phyloP scores from a whole-genome alignment of 2,329 filamentous ascomycete genomes.

The Chalaropsis ovoidea region DNA sequence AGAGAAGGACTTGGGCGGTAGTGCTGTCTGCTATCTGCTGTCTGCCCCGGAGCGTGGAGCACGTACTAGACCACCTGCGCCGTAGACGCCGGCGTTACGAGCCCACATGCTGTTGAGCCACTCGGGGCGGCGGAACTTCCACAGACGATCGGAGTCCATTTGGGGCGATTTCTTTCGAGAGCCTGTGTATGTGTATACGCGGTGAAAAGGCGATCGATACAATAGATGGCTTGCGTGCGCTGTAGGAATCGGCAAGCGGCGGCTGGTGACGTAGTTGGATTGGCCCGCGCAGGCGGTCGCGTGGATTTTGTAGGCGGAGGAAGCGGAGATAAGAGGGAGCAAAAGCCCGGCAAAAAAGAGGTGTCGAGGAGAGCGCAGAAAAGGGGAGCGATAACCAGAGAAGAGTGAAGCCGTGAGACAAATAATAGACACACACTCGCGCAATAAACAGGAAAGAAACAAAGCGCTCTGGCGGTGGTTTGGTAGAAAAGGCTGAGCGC shows the following conservation, averaged over 20 bases:
- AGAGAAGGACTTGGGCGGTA: too few relatives aligned
- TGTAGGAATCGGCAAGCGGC: conserved; percentile 4
- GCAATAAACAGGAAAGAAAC: neutral
- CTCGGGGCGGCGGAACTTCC: conserved; percentile 56
- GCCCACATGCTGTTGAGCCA: conserved; percentile 57
- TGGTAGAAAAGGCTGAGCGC: conserved; percentile 15
- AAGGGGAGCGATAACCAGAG: neutral
- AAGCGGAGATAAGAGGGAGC: neutral
- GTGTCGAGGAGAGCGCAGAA: neutral
- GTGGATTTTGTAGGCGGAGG: conserved; percentile 10
- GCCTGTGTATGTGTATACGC: neutral
- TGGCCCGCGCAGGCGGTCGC: conserved; percentile 1
- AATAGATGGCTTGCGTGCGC: neutral
- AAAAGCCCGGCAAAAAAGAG: neutral
- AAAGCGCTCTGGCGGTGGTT: conserved; percentile 13
- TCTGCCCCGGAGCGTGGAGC: neutral
- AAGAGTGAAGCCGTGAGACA: neutral
- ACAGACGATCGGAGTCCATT: conserved; percentile 57
- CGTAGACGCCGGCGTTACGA: conserved; percentile 54
- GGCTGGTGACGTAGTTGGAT: conserved; percentile 22
- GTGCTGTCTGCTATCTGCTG: too few relatives aligned
- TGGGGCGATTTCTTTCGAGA: neutral
- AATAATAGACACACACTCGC: neutral
- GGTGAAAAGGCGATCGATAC: too few relatives aligned
- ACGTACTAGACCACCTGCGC: conserved; percentile 52